Conservation (phyloP, 306 rosid genomes). For the Biancaea sappan region DNA sequence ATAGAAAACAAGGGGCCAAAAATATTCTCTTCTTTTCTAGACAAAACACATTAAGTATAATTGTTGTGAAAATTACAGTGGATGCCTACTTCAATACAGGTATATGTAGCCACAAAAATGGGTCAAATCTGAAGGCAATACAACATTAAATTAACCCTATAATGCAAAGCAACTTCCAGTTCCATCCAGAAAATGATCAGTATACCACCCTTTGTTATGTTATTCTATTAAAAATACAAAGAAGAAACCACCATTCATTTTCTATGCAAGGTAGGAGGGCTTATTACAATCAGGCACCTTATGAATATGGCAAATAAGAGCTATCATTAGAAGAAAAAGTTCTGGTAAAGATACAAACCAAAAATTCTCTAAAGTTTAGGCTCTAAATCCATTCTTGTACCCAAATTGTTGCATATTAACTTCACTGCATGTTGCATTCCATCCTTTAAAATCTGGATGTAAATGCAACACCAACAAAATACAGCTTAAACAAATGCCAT, state of each 20-base stretch:
- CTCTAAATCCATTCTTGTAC: slow-evolving; percentile 98
- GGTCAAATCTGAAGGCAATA: not conserved
- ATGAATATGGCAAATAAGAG: slow-evolving; percentile 2
- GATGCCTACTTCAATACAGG: not conserved
- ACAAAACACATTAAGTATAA: not conserved
- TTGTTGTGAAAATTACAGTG: not conserved
- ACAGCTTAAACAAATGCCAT: slow-evolving; percentile 13
- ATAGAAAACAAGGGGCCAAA: not conserved
- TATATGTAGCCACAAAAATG: slow-evolving; percentile 17
- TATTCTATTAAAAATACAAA: slow-evolving; percentile 65
- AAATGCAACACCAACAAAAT: slow-evolving; percentile 2
- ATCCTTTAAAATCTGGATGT: slow-evolving; percentile 78
- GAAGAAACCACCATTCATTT: slow-evolving; percentile 97
- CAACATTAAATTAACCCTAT: slow-evolving; percentile 25
- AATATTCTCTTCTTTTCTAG: not conserved
- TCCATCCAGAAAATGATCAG: slow-evolving; percentile 92
- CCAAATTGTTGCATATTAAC: slow-evolving; percentile 88
- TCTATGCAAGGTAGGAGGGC: slow-evolving; percentile 67
- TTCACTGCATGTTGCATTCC: slow-evolving; percentile 97
- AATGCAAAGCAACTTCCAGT: slow-evolving; percentile 75
- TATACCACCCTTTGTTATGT: slow-evolving; percentile 90
- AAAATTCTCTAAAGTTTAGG: slow-evolving; percentile 91
- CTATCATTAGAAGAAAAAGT: slow-evolving; percentile 3
- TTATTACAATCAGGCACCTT: slow-evolving; percentile 35
- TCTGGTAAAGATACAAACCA: slow-evolving; percentile 56